Evolutionary conservation across 495 filamentous ascomycete genomes (phyloP).

Genomic region (Neurospora sublineolata): DNA sequence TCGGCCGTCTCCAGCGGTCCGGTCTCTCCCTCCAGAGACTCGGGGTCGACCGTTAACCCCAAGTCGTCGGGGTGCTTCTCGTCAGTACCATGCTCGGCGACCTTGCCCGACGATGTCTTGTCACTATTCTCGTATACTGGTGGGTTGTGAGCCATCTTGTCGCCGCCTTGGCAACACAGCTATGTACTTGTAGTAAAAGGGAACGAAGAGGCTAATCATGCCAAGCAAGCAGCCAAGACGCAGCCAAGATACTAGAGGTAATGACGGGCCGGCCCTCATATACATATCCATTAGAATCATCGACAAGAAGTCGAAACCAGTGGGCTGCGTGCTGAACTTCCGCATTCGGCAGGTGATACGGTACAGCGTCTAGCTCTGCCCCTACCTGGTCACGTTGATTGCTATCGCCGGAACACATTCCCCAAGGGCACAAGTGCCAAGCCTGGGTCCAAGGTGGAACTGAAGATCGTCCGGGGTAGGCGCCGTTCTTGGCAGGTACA

Average conservation of each 20-base stretch:
- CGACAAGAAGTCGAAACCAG: not conserved
- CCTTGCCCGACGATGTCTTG: not conserved
- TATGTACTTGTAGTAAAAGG: not conserved
- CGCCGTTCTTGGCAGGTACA: not conserved
- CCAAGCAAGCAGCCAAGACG: not conserved
- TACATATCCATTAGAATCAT: not conserved
- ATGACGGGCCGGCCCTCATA: not conserved
- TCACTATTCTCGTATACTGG: not conserved
- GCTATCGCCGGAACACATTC: not conserved
- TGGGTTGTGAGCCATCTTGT: not conserved
- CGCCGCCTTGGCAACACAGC: not conserved
- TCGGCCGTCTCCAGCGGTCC: conserved; percentile 4
- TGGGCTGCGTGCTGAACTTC: not conserved
- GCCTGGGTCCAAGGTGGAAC: not conserved
- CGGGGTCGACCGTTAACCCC: not conserved
- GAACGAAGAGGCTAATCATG: not conserved
- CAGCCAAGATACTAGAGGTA: not conserved
- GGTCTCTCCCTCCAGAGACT: not conserved
- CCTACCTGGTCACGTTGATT: no score
- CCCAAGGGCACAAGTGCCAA: not conserved
- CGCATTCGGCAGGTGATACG: not conserved
- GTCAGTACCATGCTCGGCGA: not conserved
- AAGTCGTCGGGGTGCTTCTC: not conserved
- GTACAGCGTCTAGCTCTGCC: not conserved
- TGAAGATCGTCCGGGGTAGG: not conserved